These are phyloP conservation scores for Melanopsichium pennsylvanicum DNA, from an alignment of 1,284 basidiomycete genomes.

Conservation along the genomic window DNA sequence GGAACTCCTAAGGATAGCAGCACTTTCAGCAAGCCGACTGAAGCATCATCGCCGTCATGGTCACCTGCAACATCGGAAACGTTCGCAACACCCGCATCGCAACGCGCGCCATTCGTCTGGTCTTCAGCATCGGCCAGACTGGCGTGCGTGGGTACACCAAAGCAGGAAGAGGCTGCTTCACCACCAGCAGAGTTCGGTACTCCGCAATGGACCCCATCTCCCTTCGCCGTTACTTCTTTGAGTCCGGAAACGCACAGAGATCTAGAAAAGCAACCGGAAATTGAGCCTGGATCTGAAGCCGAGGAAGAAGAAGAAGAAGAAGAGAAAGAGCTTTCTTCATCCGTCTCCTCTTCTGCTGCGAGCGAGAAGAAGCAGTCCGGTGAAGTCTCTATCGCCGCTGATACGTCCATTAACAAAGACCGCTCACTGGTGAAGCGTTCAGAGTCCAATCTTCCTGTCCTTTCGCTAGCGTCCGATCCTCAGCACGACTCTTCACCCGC, in stretches of 20 bases:
- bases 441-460: not conserved
- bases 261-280: not conserved
- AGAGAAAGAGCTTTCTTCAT: constrained; percentile 4
- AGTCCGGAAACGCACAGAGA: not conserved
- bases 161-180: not conserved
- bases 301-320: not conserved
- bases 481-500: constrained; percentile 24
- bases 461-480: not conserved
- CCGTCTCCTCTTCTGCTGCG: constrained; percentile 10
- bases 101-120: not conserved
- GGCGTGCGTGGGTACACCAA: not conserved
- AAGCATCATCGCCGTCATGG: constrained; percentile 12
- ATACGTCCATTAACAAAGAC: no score
- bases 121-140: not conserved
- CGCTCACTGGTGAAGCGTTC: not conserved
- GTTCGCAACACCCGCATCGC: constrained; percentile 20
- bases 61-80: constrained; percentile 22
- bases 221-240: not conserved
- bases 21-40: no score
- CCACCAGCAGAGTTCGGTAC: constrained; percentile 15
- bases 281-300: not conserved
- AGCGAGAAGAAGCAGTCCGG: constrained; percentile 22
- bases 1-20: no score
- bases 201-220: constrained; percentile 12
- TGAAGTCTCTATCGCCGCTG: constrained; percentile 9